Percentiles rank a stretch among this genome's conserved stretches.
phyloP scores from a whole-genome alignment of 2,329 filamentous ascomycete genomes.

The Ustulina deusta region DNA sequence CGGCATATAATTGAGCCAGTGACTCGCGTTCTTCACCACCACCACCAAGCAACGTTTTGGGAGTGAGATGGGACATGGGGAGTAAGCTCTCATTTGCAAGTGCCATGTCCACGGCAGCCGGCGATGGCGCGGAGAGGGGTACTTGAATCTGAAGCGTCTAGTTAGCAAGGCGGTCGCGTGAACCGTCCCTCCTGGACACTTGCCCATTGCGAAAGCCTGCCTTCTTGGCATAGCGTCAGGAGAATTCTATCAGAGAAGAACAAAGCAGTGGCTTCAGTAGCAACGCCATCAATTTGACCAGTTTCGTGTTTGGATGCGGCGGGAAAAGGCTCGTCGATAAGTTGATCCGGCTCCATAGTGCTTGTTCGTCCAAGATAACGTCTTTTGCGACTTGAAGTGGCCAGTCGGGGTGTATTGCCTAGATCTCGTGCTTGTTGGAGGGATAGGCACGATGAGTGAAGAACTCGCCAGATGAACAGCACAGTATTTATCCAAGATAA shows the following conservation, averaged over 20 bases:
- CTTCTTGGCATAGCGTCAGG: constrained; percentile 87
- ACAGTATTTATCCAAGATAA: too few relatives aligned
- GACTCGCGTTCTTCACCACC: constrained; percentile 84
- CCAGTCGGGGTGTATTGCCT: neutral
- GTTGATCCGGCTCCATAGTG: constrained; percentile 56
- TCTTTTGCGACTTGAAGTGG: neutral
- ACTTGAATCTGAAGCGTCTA: constrained; percentile 74
- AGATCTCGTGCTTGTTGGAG: too few relatives aligned
- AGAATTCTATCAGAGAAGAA: constrained; percentile 92
- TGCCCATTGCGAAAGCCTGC: constrained; percentile 93
- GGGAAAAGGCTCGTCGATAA: constrained; percentile 72
- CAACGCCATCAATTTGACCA: constrained; percentile 73
- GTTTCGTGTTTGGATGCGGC: constrained; percentile 70
- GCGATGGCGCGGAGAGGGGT: constrained; percentile 75
- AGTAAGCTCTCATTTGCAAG: constrained; percentile 66
- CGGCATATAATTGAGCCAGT: constrained; percentile 87
- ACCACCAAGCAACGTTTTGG: constrained; percentile 87
- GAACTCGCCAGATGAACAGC: too few relatives aligned
- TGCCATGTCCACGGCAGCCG: constrained; percentile 72
- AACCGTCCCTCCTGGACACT: constrained; percentile 34
- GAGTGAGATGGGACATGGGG: constrained; percentile 84
- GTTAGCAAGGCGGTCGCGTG: constrained; percentile 14
- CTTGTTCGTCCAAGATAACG: neutral
- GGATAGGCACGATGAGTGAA: too few relatives aligned
- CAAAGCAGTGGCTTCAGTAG: constrained; percentile 78